A percentile compares a stretch with the other conserved stretches of the same genome.
phyloP scores from a whole-genome alignment of 352 stramenopile genomes.

The Plasmopara halstedii region DNA sequence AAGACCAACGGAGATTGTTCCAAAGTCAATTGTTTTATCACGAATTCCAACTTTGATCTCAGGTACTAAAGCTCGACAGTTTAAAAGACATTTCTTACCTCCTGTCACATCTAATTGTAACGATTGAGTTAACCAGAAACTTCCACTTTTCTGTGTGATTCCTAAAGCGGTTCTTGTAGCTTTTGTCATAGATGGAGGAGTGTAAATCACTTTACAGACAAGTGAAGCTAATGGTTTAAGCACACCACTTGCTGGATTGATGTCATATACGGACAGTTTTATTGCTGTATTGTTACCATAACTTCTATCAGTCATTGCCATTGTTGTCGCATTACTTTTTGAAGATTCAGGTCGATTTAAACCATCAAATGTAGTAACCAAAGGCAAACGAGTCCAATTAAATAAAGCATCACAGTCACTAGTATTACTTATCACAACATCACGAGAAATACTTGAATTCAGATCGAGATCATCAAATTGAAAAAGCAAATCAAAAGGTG shows the following conservation, averaged over 20 bases:
- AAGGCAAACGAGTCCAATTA: conserved; percentile 40
- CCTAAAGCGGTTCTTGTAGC: conserved; percentile 4
- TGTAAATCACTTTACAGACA: conserved; percentile 51
- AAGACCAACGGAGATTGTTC: conserved; percentile 70
- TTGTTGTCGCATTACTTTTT: conserved; percentile 40
- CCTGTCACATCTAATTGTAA: conserved; percentile 53
- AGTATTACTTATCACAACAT: conserved; percentile 83
- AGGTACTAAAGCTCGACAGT: conserved; percentile 39
- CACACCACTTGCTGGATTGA: conserved; percentile 36
- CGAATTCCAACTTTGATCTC: conserved; percentile 49
- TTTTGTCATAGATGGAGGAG: conserved; percentile 21
- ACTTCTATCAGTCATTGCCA: conserved; percentile 14
- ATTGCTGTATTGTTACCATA: not conserved
- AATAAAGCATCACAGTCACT: conserved; percentile 87
- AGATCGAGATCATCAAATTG: conserved; percentile 64
- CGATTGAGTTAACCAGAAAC: conserved; percentile 28
- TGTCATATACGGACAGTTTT: conserved; percentile 22
- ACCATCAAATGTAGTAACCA: conserved; percentile 12
- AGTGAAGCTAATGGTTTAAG: conserved; percentile 26
- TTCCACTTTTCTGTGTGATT: conserved; percentile 6
- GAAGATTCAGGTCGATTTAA: conserved; percentile 38
- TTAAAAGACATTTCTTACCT: conserved; percentile 34
- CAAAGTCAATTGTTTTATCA: conserved; percentile 81
- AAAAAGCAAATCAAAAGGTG: conserved; percentile 48
- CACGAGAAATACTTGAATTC: conserved; percentile 36